Base-by-base conservation (phyloP, 2,329 filamentous ascomycete genomes). In the Tolypocladium paradoxum region DNA sequence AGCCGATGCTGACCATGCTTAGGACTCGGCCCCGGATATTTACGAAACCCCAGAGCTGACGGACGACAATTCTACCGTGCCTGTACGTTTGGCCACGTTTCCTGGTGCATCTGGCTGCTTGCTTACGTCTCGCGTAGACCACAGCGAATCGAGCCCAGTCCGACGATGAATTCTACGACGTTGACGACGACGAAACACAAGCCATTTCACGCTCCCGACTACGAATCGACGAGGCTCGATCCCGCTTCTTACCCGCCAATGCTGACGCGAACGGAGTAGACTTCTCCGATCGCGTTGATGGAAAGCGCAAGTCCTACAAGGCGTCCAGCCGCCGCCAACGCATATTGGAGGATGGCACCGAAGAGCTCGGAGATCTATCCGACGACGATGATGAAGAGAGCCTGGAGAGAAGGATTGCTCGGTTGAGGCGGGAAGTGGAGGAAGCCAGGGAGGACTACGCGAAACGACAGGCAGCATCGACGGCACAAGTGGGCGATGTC, bases 21-120 rank as follows among this genome's bases (percentile, higher is more conserved):
- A 95, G 88, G 91, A 96, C 72, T 87, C 86, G 52, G 90, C 91
- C 31, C 91, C 91, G 60, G 93, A 97, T 65, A 89, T 96, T 63
- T 97, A 96, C 76, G 92, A 97, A 72, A 97, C 93, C 18, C 91
- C 92, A 59, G 91, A 95, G 53, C 76, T 96, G 60, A 92, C 87
- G 53, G 90, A 96, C 65, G 91, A 95, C 69, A 87, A 83, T 58
- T 95, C 90, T 24, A 96, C 90, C 48, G 74, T 90, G 54, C 88
- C 85, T 53, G 88, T 92, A 74, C 70, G 81, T 69, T n/a, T 16
- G 34, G 20, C 46, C 47, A 40, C 9, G 24, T 12, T 40, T 29
- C 27, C 18, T n/a, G n/a, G 2, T 6, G 46, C 31, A n/a, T 36
- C 16, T 24, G 6, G 43, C 14, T 8, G 22, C 40, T 64, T 53